Conservation (phyloP, 345 rosid genomes). For the Erucastrum elatum region DNA sequence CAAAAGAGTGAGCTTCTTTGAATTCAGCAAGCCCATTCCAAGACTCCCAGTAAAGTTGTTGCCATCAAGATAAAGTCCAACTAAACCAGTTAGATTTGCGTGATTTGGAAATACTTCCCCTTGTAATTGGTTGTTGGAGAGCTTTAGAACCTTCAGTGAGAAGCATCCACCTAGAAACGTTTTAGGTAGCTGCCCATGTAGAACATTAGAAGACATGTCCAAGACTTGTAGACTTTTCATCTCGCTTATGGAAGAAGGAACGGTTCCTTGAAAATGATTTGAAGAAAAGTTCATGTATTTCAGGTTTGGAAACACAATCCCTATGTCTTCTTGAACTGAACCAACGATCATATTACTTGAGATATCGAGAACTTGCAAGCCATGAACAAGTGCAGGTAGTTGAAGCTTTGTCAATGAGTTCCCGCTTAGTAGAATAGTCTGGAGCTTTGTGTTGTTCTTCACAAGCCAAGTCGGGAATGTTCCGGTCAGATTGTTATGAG, state of each 20-base stretch:
- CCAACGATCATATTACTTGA: slow-evolving; percentile 19
- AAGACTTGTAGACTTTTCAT: slow-evolving; percentile 20
- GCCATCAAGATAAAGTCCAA: slow-evolving; percentile 11
- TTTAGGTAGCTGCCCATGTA: slow-evolving; percentile 22
- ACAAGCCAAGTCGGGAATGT: slow-evolving; percentile 26
- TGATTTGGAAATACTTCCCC: slow-evolving; percentile 9
- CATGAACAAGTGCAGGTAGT: slow-evolving; percentile 21
- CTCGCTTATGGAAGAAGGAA: slow-evolving; percentile 29
- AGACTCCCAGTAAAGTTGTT: slow-evolving; percentile 27
- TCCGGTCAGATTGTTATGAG: slow-evolving; percentile 13
- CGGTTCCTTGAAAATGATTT: slow-evolving; percentile 24
- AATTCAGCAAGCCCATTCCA: not conserved
- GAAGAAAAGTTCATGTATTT: slow-evolving; percentile 12
- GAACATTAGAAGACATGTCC: slow-evolving; percentile 30
- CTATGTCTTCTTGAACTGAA: slow-evolving; percentile 26
- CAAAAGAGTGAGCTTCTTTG: not conserved
- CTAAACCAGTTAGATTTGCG: slow-evolving; percentile 25
- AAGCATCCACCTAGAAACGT: slow-evolving; percentile 10
- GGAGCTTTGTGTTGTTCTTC: slow-evolving; percentile 21
- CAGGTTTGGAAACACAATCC: slow-evolving; percentile 22
- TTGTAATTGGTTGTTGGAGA: slow-evolving; percentile 24
- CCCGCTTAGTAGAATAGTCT: not conserved
- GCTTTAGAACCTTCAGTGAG: slow-evolving; percentile 15
- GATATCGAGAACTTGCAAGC: slow-evolving; percentile 28
- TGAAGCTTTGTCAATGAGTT: slow-evolving; percentile 27